phyloP scores from a whole-genome alignment of 2,329 filamentous ascomycete genomes.

The Pestalotiopsis sp. region DNA sequence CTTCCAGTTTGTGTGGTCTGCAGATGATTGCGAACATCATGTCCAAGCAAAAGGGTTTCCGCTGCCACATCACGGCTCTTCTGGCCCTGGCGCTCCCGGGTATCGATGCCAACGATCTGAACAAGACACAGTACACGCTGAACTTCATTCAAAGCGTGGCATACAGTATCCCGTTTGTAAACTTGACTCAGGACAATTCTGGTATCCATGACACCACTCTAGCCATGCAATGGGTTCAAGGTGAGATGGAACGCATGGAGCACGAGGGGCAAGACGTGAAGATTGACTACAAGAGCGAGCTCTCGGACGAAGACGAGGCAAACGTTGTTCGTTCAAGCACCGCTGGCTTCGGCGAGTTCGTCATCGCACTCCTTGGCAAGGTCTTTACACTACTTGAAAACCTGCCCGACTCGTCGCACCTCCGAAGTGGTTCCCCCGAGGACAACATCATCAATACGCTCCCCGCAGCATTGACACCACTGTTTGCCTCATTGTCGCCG shows the following conservation, averaged over 20 bases:
- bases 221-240: slow-evolving; percentile 91
- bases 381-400: slow-evolving; percentile 97
- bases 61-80: slow-evolving; percentile 92
- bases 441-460: slow-evolving; percentile 97
- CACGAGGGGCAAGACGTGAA: slow-evolving; percentile 81
- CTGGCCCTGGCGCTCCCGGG: slow-evolving; percentile 92
- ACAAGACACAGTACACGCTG: slow-evolving; percentile 92
- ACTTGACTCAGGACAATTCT: slow-evolving; percentile 70
- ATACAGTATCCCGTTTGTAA: slow-evolving; percentile 92
- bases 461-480: slow-evolving; percentile 85
- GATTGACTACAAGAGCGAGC: slow-evolving; percentile 80
- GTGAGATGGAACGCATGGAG: slow-evolving; percentile 93
- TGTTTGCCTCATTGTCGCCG: slow-evolving; percentile 88
- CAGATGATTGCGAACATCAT: slow-evolving; percentile 93
- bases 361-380: slow-evolving; percentile 86
- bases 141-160: slow-evolving; percentile 95
- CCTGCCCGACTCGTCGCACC: slow-evolving; percentile 83
- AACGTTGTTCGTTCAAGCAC: slow-evolving; percentile 91
- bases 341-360: slow-evolving; percentile 89
- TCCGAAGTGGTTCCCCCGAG: slow-evolving; percentile 89
- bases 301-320: slow-evolving; percentile 85
- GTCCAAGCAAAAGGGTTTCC: slow-evolving; percentile 90
- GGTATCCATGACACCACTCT: slow-evolving; percentile 73
- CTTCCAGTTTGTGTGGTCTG: slow-evolving; percentile 87
- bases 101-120: slow-evolving; percentile 95